A percentile compares a stretch with the other conserved stretches of the same genome.
These are phyloP conservation scores for Uncinocarpus reesii DNA, from an alignment of 2,329 filamentous ascomycete species.

Conservation along the genomic window DNA sequence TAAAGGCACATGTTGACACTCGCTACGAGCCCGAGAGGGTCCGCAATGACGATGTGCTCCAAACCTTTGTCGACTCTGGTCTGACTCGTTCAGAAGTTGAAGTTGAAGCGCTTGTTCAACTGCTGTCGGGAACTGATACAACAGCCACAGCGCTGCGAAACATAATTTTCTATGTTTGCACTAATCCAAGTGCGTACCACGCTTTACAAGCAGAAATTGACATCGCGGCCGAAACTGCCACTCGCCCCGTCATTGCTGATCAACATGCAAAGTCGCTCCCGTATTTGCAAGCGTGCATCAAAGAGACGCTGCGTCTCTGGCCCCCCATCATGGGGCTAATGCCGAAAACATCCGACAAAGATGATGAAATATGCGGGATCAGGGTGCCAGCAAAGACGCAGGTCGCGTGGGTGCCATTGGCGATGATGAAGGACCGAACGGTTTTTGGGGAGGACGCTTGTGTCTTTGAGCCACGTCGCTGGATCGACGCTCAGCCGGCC, in stretches of 20 bases:
- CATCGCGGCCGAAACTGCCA: not conserved
- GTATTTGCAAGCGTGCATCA: slow-evolving; percentile 23
- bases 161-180: slow-evolving; percentile 1
- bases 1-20: slow-evolving; percentile 2
- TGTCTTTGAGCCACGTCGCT: slow-evolving; percentile 42
- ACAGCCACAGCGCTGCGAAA: slow-evolving; percentile 6
- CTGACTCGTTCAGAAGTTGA: slow-evolving; percentile 1
- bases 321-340: slow-evolving; percentile 34
- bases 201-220: slow-evolving; percentile 7
- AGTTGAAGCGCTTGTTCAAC: slow-evolving; percentile 3
- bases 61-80: not conserved
- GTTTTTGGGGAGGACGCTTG: slow-evolving; percentile 28
- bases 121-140: not conserved
- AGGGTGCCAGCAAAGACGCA: slow-evolving; percentile 40
- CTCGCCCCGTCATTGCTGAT: slow-evolving; percentile 1
- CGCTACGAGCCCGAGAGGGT: not conserved
- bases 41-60: slow-evolving; percentile 1
- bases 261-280: slow-evolving; percentile 14
- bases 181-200: not conserved
- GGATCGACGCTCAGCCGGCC: slow-evolving; percentile 26
- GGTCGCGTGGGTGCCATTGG: slow-evolving; percentile 38
- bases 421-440: slow-evolving; percentile 28
- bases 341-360: slow-evolving; percentile 30
- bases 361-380: slow-evolving; percentile 31
- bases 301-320: slow-evolving; percentile 22